Evolutionary conservation across 208 protist species (phyloP).

Genomic region (Phytomonas francai): DNA sequence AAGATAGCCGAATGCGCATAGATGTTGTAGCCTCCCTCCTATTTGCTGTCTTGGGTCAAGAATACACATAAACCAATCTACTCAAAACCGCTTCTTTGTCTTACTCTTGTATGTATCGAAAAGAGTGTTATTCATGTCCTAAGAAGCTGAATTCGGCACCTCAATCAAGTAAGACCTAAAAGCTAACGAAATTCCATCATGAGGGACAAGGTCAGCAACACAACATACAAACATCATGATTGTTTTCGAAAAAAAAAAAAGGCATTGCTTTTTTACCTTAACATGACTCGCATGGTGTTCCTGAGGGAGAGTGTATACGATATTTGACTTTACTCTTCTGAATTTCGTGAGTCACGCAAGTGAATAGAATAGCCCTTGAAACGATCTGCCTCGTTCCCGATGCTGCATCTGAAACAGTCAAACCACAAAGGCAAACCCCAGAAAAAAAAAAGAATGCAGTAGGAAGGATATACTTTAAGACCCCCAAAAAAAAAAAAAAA

Average conservation of each 20-base stretch:
- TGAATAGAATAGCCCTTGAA: not conserved
- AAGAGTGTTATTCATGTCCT: constrained; percentile 2
- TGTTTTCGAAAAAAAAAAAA: too few species aligned
- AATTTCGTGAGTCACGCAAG: not conserved
- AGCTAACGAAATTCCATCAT: not conserved
- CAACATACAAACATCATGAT: constrained; percentile 1
- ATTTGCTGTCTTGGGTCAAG: not conserved
- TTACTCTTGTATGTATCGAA: not conserved
- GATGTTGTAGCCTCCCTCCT: not conserved
- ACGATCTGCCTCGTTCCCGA: not conserved
- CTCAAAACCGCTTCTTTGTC: not conserved
- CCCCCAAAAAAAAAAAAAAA: not conserved
- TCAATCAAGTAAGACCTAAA: constrained; percentile 1
- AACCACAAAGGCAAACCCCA: not conserved
- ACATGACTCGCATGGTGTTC: not conserved
- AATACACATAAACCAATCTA: not conserved
- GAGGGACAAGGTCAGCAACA: not conserved
- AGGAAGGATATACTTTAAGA: not conserved
- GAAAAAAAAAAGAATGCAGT: not conserved
- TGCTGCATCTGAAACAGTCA: not conserved
- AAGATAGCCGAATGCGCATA: not conserved
- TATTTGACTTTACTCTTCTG: not conserved
- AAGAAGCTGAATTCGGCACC: not conserved
- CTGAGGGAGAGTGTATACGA: not conserved
- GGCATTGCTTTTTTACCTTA: not conserved